A percentile compares a stretch with the other conserved stretches of the same genome.
phyloP scores from a whole-genome alignment of 148 eudicot genomes.

The Chenopodium berlandieri region DNA sequence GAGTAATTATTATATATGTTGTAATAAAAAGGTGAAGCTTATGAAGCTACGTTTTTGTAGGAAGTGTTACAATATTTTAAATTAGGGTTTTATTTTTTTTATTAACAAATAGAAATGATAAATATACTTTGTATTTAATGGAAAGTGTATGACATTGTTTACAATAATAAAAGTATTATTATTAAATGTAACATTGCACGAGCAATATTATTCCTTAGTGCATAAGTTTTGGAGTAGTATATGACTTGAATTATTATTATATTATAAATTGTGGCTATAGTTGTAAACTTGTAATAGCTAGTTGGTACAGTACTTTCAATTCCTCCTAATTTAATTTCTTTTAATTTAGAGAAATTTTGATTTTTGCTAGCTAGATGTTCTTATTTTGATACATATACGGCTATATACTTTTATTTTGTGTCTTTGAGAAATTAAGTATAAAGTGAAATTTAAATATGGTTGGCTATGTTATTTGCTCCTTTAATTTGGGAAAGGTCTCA shows the following conservation, averaged over 20 bases:
- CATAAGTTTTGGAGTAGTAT: conserved; percentile 5
- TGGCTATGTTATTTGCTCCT: not conserved
- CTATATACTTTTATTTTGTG: too few species aligned
- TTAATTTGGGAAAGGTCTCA: not conserved
- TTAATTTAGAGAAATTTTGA: not conserved
- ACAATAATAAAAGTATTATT: not conserved
- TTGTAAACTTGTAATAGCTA: not conserved
- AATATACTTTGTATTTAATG: not conserved
- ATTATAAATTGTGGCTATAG: not conserved
- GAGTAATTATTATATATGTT: not conserved
- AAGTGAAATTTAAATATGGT: not conserved
- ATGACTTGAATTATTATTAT: not conserved
- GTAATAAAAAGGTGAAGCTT: not conserved
- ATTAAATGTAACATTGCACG: not conserved
- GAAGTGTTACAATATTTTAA: not conserved
- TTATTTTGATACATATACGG: not conserved
- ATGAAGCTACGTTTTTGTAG: not conserved
- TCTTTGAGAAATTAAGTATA: not conserved
- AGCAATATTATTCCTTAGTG: conserved; percentile 5
- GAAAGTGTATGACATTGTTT: not conserved
- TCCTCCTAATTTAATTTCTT: not conserved
- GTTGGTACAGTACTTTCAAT: conserved; percentile 5
- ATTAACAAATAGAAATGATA: not conserved
- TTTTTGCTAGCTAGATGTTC: not conserved
- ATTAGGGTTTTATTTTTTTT: not conserved